Evolutionary conservation across 129 eudicot genomes (phyloP).

Genomic region (Ambrosia trifida): DNA sequence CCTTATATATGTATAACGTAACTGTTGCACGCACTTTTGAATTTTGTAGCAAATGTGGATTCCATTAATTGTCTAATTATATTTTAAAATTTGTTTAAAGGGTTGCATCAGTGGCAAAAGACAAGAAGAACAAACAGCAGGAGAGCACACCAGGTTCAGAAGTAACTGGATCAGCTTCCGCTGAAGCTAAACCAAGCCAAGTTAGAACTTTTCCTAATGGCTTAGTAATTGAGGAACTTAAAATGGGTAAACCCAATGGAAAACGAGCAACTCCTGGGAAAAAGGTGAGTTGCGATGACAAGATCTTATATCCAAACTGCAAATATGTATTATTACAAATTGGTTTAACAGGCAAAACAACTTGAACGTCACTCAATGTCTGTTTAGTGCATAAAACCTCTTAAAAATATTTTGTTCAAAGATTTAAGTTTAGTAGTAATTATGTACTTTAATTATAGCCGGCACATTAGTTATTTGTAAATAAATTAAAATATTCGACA

Average conservation of each 20-base stretch:
- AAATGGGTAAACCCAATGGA: slow-evolving; percentile 95
- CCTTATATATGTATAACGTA: not conserved
- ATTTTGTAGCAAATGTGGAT: not conserved
- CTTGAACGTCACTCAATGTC: not conserved
- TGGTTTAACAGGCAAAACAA: too few species aligned
- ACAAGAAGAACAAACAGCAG: slow-evolving; percentile 48
- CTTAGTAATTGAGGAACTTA: slow-evolving; percentile 64
- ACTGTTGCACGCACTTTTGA: not conserved
- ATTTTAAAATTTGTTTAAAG: slow-evolving; percentile 18
- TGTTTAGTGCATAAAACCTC: not conserved
- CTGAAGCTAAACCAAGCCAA: slow-evolving; percentile 56
- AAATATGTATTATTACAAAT: too few species aligned
- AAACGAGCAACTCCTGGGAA: slow-evolving; percentile 78
- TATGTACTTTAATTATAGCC: too few species aligned
- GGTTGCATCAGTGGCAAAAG: slow-evolving; percentile 17
- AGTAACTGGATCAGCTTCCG: slow-evolving; percentile 22
- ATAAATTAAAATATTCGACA: too few species aligned
- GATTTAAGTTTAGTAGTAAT: not conserved
- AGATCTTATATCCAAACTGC: not conserved
- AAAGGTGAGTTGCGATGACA: slow-evolving; percentile 46
- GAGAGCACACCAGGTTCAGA: slow-evolving; percentile 35
- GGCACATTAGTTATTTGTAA: too few species aligned
- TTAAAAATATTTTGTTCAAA: not conserved
- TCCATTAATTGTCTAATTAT: not conserved
- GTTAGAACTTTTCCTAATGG: slow-evolving; percentile 82